A percentile compares a stretch with the other conserved stretches of the same genome.
Evolutionary conservation across 352 stramenopile genomes (phyloP).

Genomic region (Chrysophaeum taylorii): DNA sequence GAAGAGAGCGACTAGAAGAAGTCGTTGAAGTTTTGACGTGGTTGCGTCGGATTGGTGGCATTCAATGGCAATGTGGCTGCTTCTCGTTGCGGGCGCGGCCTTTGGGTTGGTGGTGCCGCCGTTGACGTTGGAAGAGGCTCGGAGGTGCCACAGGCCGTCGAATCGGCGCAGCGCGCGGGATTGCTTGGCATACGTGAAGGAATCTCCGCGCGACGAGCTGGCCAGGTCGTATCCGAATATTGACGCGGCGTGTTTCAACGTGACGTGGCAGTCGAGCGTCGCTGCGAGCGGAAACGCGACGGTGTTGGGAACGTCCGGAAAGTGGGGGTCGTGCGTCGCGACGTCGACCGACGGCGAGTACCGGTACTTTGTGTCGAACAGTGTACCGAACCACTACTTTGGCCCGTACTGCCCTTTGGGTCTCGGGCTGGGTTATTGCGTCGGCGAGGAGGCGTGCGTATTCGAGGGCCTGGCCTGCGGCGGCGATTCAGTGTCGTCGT

Average conservation of each 20-base stretch:
- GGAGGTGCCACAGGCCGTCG: neutral
- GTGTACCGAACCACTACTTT: neutral
- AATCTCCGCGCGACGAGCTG: neutral
- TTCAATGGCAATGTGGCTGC: too few species aligned
- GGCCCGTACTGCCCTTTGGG: slow-evolving; percentile 1
- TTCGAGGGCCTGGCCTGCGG: neutral
- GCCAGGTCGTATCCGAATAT: neutral
- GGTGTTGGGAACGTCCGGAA: neutral
- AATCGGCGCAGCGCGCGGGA: neutral
- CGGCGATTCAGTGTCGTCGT: neutral
- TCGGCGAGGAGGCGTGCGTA: neutral
- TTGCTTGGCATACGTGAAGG: slow-evolving; percentile 6
- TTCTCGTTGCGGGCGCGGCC: too few species aligned
- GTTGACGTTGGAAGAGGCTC: too few species aligned
- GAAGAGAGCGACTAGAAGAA: too few species aligned
- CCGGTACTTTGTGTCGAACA: slow-evolving; percentile 1
- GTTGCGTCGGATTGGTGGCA: too few species aligned
- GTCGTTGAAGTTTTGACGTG: too few species aligned
- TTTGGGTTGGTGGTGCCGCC: too few species aligned
- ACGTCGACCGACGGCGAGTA: neutral
- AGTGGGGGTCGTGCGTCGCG: neutral
- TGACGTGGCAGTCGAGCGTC: neutral
- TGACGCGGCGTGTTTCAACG: neutral
- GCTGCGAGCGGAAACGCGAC: neutral
- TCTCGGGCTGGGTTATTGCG: slow-evolving; percentile 2